Evolutionary conservation across 306 rosid genomes (phyloP).

Genomic region (Rubus parviflorus): DNA sequence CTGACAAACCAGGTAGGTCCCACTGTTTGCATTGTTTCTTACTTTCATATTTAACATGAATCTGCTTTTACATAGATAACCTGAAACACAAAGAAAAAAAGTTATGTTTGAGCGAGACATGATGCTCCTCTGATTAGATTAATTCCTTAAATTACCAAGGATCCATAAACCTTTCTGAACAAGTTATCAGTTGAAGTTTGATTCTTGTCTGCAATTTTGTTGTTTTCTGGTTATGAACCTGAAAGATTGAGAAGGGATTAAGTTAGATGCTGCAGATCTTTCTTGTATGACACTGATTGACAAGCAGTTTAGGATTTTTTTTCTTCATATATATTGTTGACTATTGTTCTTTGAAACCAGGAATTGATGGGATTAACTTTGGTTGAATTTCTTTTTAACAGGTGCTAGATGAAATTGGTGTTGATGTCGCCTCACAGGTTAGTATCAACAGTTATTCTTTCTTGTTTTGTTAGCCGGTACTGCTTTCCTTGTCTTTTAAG

Average conservation of each 20-base stretch:
- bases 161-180: background rate
- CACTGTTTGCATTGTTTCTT: constrained; percentile 26
- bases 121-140: background rate
- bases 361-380: constrained; percentile 27
- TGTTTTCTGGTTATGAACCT: background rate
- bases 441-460: constrained; percentile 21
- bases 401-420: constrained; percentile 99
- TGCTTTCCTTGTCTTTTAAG: constrained; percentile 25
- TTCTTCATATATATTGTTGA: constrained; percentile 8
- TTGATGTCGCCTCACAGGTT: constrained; percentile 96
- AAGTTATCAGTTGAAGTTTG: background rate
- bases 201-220: background rate
- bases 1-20: constrained; percentile 80
- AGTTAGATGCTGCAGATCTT: constrained; percentile 14
- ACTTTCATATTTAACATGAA: background rate
- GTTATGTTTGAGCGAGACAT: background rate
- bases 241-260: constrained; percentile 20
- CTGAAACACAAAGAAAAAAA: background rate
- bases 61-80: background rate
- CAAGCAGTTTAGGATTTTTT: constrained; percentile 9
- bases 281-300: background rate
- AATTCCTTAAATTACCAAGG: background rate
- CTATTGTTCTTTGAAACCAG: constrained; percentile 25
- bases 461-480: background rate
- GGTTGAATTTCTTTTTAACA: constrained; percentile 31